Percentiles rank a stretch among this genome's conserved stretches.
Evolutionary conservation across 2,329 filamentous ascomycete genomes (phyloP).

Genomic region (Aureobasidium vineae): DNA sequence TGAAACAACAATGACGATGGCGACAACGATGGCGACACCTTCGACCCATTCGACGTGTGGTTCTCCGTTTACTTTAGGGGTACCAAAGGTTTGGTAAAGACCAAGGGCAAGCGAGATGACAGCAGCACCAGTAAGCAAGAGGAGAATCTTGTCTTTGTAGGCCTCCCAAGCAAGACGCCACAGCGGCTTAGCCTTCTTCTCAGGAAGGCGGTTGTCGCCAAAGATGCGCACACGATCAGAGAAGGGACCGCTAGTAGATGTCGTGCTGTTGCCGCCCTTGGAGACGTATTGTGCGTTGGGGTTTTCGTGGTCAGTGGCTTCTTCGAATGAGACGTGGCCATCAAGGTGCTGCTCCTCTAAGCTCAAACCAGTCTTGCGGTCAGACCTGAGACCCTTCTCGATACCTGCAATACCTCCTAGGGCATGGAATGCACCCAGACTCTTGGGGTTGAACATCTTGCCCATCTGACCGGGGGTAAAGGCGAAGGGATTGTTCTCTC

Average conservation of each 20-base stretch:
- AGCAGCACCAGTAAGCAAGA: constrained; percentile 68
- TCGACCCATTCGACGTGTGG: constrained; percentile 76
- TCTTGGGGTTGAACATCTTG: constrained; percentile 80
- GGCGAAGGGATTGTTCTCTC: constrained; percentile 79
- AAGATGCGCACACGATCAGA: constrained; percentile 68
- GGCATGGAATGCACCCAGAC: constrained; percentile 68
- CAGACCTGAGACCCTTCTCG: constrained; percentile 69
- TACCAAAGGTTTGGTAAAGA: constrained; percentile 68
- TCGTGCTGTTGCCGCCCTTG: not conserved
- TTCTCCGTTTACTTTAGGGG: constrained; percentile 53
- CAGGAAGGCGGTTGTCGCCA: constrained; percentile 67
- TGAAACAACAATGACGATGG: constrained; percentile 71
- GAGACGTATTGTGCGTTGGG: constrained; percentile 28
- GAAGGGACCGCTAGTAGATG: constrained; percentile 42
- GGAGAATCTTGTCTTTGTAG: constrained; percentile 77
- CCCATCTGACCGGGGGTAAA: constrained; percentile 78
- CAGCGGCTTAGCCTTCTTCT: constrained; percentile 67
- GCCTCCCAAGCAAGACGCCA: constrained; percentile 74
- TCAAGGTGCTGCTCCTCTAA: constrained; percentile 65
- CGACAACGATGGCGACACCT: constrained; percentile 74
- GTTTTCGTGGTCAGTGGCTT: constrained; percentile 47
- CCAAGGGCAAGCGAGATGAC: constrained; percentile 72
- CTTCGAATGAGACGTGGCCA: constrained; percentile 66
- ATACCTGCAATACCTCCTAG: constrained; percentile 70
- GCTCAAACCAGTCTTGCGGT: constrained; percentile 64